Conservation (phyloP, 2,329 filamentous ascomycete genomes). For the Fusarium lyarnte region DNA sequence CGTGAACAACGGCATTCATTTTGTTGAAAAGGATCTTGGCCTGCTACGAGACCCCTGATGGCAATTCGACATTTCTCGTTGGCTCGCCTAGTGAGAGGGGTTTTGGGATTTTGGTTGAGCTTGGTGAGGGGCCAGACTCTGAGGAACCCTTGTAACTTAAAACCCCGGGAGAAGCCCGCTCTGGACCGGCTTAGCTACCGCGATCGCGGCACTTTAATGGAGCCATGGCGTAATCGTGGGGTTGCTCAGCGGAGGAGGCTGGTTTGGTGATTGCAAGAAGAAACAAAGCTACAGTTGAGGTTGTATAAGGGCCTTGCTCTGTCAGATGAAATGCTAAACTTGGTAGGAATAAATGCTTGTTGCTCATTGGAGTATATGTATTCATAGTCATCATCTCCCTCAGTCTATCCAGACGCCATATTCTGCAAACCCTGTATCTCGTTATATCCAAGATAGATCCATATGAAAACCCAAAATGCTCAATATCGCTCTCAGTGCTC, state of each 20-base stretch:
- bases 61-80: slow-evolving; percentile 39
- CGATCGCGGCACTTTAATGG: slow-evolving; percentile 21
- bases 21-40: slow-evolving; percentile 22
- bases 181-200: slow-evolving; percentile 15
- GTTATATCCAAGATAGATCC: not conserved
- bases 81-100: slow-evolving; percentile 22
- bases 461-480: not conserved
- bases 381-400: slow-evolving; percentile 28
- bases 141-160: not conserved
- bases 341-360: not conserved
- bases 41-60: slow-evolving; percentile 31
- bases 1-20: slow-evolving; percentile 7
- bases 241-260: slow-evolving; percentile 2
- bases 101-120: slow-evolving; percentile 27
- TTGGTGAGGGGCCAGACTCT: slow-evolving; percentile 2
- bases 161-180: slow-evolving; percentile 31
- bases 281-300: not conserved
- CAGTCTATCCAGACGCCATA: slow-evolving; percentile 18
- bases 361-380: slow-evolving; percentile 1
- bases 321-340: not conserved
- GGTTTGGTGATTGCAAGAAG: not conserved
- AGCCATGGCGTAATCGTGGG: slow-evolving; percentile 27
- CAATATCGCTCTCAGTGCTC: slow-evolving; percentile 1
- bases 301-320: not conserved
- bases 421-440: slow-evolving; percentile 12